Evolutionary conservation across 2,329 filamentous ascomycete species (phyloP).

Genomic region (Fulvia fulva): DNA sequence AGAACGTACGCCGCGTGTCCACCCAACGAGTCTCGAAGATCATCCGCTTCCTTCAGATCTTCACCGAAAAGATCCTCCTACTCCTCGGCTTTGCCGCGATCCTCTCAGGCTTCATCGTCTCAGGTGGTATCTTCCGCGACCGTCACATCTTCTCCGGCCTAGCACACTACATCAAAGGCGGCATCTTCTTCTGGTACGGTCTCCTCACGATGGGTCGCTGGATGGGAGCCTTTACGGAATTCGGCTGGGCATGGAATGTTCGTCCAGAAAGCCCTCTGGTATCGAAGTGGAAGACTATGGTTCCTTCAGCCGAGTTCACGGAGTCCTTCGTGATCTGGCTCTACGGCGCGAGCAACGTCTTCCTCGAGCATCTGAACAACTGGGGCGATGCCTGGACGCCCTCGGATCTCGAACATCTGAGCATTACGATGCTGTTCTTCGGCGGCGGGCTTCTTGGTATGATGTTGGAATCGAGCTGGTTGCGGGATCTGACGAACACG

Average conservation of each 20-base stretch:
- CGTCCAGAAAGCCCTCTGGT: slow-evolving; percentile 59
- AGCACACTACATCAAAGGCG: slow-evolving; percentile 91
- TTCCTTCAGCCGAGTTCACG: slow-evolving; percentile 79
- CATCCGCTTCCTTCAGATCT: slow-evolving; percentile 58
- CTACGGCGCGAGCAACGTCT: slow-evolving; percentile 86
- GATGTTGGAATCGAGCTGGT: slow-evolving; percentile 39
- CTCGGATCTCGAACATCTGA: slow-evolving; percentile 84
- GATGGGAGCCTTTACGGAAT: slow-evolving; percentile 83
- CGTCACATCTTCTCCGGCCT: slow-evolving; percentile 71
- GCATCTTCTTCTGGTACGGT: slow-evolving; percentile 92
- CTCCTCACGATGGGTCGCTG: slow-evolving; percentile 82
- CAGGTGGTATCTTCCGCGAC: slow-evolving; percentile 69
- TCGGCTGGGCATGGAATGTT: slow-evolving; percentile 95
- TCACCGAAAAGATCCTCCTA: slow-evolving; percentile 72
- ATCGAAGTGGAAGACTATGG: slow-evolving; percentile 57
- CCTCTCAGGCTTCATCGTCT: slow-evolving; percentile 68
- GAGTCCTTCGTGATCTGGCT: slow-evolving; percentile 87
- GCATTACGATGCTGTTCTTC: slow-evolving; percentile 90
- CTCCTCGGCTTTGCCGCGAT: slow-evolving; percentile 72
- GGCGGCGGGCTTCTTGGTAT: slow-evolving; percentile 70
- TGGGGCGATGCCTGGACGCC: slow-evolving; percentile 69
- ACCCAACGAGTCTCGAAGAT: slow-evolving; percentile 54
- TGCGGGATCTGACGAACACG: slow-evolving; percentile 63
- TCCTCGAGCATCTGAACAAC: slow-evolving; percentile 79
- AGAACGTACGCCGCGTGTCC: slow-evolving; percentile 25